Base-by-base conservation (phyloP, 495 filamentous ascomycete species). In the Daldinia childiae region DNA sequence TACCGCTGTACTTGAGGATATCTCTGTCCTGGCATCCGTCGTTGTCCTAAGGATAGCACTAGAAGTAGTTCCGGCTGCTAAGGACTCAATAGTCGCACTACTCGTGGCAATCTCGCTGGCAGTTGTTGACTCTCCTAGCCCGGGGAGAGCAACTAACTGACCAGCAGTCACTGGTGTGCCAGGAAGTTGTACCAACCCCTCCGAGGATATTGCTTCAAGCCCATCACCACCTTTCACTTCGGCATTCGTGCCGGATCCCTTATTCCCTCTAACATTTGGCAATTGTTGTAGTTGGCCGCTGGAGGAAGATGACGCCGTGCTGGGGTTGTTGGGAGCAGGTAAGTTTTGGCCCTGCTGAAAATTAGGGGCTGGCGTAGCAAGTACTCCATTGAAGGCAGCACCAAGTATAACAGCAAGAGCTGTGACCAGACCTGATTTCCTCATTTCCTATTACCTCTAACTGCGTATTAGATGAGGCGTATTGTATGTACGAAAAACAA, bases 91-190 rank as follows among this genome's bases (percentile, higher is more conserved):
- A 12, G 58, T 14, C 5, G 34, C 34, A 0, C 58, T 63, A 11
- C 63, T 66, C 11, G 69, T 55, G 7, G 55, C 48, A 3, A 17
- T 32, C 32, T 54, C 55, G 6, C 32, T 30, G 11, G 27, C 38
- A 57, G 62, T 27, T 15, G 34, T 43, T 17, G 68, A 55, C 12
- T 21, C 54, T 5, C 15, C 59, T 14, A 19, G 4, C 17, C 41
- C 34, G 11, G 69, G 69, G 45, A 72, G 58, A 54, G 64, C 64
- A n/a, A 72, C 69, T 14, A 72, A 50, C 54, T 72, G 69, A n/a
- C 69, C 69, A 19, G 54, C 41, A 12, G 69, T 72, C 3, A 59
- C 59, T 34, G 62, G 69, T 24, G 69, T 60, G 21, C 69, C 69
- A 6, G 71, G 71, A 15, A 66, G 14, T 7, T 62, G 43, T 50